These are phyloP conservation scores for Cladosporium cucumerinum DNA, from an alignment of 2,329 filamentous ascomycete species.

Conservation along the genomic window DNA sequence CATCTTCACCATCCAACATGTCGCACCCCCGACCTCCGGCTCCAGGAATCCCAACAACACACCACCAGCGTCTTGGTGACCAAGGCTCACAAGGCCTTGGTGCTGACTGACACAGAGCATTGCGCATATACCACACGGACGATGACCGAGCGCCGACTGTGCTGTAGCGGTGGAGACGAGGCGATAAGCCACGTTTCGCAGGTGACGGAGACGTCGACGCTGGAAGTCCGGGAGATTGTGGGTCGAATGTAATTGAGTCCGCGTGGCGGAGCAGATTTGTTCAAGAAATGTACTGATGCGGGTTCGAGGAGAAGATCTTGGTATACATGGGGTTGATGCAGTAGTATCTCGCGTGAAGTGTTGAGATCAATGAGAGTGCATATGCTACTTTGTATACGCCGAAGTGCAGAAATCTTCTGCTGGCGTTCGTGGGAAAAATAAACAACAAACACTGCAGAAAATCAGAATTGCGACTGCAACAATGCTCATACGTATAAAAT, in stretches of 20 bases:
- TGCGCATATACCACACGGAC: slow-evolving; percentile 2
- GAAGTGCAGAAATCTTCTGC: background rate
- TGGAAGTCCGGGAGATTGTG: background rate
- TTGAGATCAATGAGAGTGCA: background rate
- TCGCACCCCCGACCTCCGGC: background rate
- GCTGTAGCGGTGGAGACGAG: background rate
- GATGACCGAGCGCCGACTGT: background rate
- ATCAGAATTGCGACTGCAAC: background rate
- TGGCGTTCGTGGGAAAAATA: background rate
- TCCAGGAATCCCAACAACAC: background rate
- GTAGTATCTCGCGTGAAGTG: background rate
- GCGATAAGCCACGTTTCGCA: background rate
- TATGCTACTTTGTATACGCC: no score
- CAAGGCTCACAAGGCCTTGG: slow-evolving; percentile 1
- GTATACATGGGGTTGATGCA: background rate
- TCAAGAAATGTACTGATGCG: background rate
- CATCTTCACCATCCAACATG: background rate
- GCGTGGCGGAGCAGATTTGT: background rate
- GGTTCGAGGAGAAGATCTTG: background rate
- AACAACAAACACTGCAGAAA: background rate
- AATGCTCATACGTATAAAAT: background rate
- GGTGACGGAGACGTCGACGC: background rate
- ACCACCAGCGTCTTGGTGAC: slow-evolving; percentile 6
- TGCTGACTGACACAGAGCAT: background rate
- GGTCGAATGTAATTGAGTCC: background rate